Conservation (phyloP, 169 alveolate species). For the Cystoisospora suis region DNA sequence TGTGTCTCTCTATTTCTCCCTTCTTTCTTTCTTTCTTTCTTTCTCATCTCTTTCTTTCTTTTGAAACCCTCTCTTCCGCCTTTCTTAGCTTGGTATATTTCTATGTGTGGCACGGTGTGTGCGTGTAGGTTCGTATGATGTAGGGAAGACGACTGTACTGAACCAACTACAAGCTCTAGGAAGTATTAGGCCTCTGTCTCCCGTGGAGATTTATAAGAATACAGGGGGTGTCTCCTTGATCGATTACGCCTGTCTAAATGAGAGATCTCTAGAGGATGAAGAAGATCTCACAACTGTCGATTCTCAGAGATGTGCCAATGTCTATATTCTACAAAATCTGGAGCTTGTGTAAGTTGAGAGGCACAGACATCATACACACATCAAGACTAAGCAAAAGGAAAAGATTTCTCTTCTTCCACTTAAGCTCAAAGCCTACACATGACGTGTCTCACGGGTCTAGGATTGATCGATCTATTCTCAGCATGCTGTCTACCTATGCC, state of each 20-base stretch:
- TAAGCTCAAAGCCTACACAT: not conserved
- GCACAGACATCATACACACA: no score
- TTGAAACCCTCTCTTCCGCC: not conserved
- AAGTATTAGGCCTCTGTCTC: not conserved
- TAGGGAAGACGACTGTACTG: slow-evolving; percentile 27
- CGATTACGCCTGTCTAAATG: slow-evolving; percentile 18
- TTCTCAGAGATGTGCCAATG: not conserved
- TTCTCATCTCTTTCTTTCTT: not conserved
- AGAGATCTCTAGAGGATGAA: not conserved
- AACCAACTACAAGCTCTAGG: slow-evolving; percentile 30
- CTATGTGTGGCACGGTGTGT: not conserved
- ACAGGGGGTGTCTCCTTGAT: slow-evolving; percentile 36
- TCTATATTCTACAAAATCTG: not conserved
- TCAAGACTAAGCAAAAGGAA: not conserved
- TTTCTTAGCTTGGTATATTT: no score
- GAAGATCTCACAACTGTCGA: slow-evolving; percentile 18
- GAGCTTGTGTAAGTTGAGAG: not conserved
- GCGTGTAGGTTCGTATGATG: slow-evolving; percentile 17
- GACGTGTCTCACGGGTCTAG: not conserved
- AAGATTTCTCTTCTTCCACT: not conserved
- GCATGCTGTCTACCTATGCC: not conserved
- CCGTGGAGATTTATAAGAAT: not conserved
- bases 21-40: not conserved
- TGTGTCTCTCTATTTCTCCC: not conserved
- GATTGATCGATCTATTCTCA: not conserved